These are phyloP conservation scores for Crucihimalaya himalaica DNA, from an alignment of 345 rosid genomes.

Conservation along the genomic window DNA sequence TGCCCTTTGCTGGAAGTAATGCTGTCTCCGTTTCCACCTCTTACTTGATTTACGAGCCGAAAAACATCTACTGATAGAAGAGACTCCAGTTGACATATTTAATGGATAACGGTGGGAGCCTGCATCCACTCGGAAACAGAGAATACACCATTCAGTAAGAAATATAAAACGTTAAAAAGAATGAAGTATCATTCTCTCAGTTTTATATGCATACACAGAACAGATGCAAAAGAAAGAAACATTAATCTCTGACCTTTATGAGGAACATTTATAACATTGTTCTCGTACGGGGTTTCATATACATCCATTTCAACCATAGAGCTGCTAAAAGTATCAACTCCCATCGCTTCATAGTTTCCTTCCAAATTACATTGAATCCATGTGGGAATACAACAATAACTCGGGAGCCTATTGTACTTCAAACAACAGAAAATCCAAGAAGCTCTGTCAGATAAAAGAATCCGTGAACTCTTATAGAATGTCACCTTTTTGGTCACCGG, in stretches of 20 bases:
- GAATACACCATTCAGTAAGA: constrained; percentile 4
- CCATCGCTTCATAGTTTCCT: constrained; percentile 59
- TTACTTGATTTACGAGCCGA: constrained; percentile 64
- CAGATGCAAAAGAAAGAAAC: neutral
- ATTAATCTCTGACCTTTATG: constrained; percentile 50
- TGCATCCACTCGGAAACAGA: constrained; percentile 34
- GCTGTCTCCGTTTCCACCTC: constrained; percentile 84
- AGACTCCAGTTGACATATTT: constrained; percentile 46
- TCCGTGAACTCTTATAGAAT: constrained; percentile 8
- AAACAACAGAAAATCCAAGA: constrained; percentile 34
- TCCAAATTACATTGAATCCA: constrained; percentile 85
- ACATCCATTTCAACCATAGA: constrained; percentile 92
- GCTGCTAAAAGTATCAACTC: constrained; percentile 53
- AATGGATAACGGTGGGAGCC: constrained; percentile 57
- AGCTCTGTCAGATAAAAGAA: constrained; percentile 31
- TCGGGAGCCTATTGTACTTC: constrained; percentile 77
- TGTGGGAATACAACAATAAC: constrained; percentile 69
- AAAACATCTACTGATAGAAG: constrained; percentile 62
- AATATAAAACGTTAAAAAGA: neutral
- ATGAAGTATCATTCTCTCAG: constrained; percentile 6
- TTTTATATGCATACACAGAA: neutral
- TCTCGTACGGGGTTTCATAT: constrained; percentile 51
- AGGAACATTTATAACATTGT: constrained; percentile 40
- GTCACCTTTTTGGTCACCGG: neutral
- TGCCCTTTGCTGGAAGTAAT: constrained; percentile 82